These are phyloP conservation scores for Hirschfeldia incana DNA, from an alignment of 345 rosid genomes.

Conservation along the genomic window DNA sequence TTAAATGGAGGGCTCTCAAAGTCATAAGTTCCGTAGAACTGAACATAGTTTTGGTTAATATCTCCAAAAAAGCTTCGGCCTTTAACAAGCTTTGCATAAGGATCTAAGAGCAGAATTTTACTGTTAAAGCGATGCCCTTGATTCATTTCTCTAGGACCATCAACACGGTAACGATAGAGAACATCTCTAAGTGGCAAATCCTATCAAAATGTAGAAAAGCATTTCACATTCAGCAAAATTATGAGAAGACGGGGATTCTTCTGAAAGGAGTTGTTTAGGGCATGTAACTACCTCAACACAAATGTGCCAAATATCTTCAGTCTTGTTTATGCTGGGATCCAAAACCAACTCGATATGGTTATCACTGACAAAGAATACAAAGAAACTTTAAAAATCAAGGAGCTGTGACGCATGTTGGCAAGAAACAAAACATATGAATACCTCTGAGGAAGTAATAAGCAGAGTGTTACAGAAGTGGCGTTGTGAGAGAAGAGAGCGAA, in stretches of 20 bases:
- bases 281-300: conserved; percentile 55
- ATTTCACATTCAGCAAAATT: not conserved
- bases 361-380: conserved; percentile 28
- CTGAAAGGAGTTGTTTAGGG: no score
- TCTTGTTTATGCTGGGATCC: conserved; percentile 72
- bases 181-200: conserved; percentile 68
- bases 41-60: conserved; percentile 51
- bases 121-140: conserved; percentile 83
- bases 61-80: conserved; percentile 84
- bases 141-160: conserved; percentile 77
- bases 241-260: not conserved
- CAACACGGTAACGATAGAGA: conserved; percentile 79
- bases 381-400: not conserved
- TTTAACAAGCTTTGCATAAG: conserved; percentile 83
- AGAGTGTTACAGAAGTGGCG: conserved; percentile 77
- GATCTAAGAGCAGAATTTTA: conserved; percentile 69
- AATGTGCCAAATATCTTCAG: conserved; percentile 91
- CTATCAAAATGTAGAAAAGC: conserved; percentile 34
- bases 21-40: conserved; percentile 81
- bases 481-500: conserved; percentile 85
- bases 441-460: conserved; percentile 72
- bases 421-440: conserved; percentile 20
- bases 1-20: conserved; percentile 73
- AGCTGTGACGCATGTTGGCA: not conserved
- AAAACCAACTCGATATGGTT: conserved; percentile 51